Evolutionary conservation across 768 basidiomycete genomes (phyloP).

Genomic region (Arthromyces matolae): DNA sequence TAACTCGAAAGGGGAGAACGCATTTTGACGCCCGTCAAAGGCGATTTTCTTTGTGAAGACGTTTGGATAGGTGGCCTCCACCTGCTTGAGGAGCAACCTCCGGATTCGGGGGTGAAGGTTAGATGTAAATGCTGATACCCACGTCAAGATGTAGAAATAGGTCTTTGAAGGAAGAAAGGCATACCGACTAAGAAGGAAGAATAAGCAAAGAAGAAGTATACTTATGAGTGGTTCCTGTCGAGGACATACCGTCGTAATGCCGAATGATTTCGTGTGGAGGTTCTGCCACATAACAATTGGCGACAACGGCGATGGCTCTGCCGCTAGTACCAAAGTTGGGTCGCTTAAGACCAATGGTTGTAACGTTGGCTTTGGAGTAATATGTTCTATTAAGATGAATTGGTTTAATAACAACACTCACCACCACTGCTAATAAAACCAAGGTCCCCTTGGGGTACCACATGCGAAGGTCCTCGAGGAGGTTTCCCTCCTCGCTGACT

Average conservation of each 20-base stretch:
- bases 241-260: conserved; percentile 22
- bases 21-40: conserved; percentile 68
- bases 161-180: not conserved
- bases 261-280: conserved; percentile 16
- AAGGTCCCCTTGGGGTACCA: too few relatives aligned
- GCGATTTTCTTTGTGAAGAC: conserved; percentile 69
- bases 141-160: not conserved
- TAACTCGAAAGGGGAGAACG: conserved; percentile 13
- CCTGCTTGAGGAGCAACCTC: conserved; percentile 57
- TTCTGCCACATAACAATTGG: conserved; percentile 16
- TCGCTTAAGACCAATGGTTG: conserved; percentile 31
- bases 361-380: conserved; percentile 24
- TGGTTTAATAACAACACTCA: conserved; percentile 4
- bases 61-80: conserved; percentile 51
- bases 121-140: conserved; percentile 7
- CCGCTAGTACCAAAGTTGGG: conserved; percentile 32
- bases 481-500: too few relatives aligned
- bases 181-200: conserved; percentile 16
- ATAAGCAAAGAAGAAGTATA: not conserved
- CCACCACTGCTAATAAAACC: conserved; percentile 30
- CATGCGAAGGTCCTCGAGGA: too few relatives aligned
- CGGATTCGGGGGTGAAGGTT: conserved; percentile 44
- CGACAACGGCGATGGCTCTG: conserved; percentile 20
- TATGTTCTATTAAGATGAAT: conserved; percentile 9
- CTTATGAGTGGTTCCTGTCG: not conserved